These are phyloP conservation scores for Pseudofabraea citricarpa DNA, from an alignment of 2,329 filamentous ascomycete species.

Conservation along the genomic window DNA sequence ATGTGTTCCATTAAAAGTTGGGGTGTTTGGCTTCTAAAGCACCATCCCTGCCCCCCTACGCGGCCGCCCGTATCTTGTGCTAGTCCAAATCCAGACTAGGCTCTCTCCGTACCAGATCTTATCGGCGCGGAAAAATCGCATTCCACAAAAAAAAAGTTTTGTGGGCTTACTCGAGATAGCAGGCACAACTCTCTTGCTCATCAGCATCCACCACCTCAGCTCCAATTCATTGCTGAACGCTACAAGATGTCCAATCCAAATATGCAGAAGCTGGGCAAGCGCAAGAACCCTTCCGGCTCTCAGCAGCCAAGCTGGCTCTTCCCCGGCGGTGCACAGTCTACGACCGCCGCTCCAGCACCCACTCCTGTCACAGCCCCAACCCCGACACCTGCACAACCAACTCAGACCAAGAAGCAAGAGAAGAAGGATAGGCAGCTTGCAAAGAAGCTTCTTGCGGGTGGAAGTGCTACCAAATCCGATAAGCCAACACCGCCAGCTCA, in stretches of 20 bases:
- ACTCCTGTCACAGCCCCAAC: background rate
- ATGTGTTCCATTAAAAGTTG: too few species aligned
- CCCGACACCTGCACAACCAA: constrained; percentile 3
- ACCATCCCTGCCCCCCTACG: too few species aligned
- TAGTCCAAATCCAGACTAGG: too few species aligned
- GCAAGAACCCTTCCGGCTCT: constrained; percentile 16
- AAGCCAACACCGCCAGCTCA: constrained; percentile 46
- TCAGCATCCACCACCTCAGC: constrained; percentile 1
- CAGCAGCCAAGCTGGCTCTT: constrained; percentile 29
- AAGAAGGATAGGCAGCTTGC: constrained; percentile 19
- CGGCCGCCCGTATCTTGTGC: too few species aligned
- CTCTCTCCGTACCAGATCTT: too few species aligned
- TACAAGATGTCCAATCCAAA: constrained; percentile 21
- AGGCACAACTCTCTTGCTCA: constrained; percentile 1
- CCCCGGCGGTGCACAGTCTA: constrained; percentile 15
- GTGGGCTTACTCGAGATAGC: background rate
- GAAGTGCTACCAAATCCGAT: constrained; percentile 15
- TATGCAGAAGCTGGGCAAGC: constrained; percentile 26
- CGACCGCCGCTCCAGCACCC: constrained; percentile 3
- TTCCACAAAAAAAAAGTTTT: constrained; percentile 1
- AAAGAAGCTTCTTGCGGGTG: constrained; percentile 22
- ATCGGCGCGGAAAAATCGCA: too few species aligned
- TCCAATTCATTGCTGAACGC: background rate
- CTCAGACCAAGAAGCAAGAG: constrained; percentile 20
- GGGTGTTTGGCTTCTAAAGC: too few species aligned